Evolutionary conservation across 306 rosid genomes (phyloP).

Genomic region (Quercus alba): DNA sequence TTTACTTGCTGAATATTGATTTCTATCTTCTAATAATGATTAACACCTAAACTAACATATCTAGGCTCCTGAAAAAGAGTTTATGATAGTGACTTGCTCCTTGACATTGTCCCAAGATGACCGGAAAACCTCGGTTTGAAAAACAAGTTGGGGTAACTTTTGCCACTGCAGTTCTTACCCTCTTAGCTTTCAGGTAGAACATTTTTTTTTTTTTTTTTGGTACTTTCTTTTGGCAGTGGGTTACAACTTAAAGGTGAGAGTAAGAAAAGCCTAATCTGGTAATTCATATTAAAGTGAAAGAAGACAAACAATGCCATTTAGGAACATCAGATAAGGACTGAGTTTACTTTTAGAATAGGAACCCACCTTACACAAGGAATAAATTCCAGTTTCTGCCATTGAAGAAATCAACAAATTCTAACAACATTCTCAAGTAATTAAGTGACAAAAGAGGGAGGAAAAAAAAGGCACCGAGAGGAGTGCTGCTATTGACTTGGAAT

Average conservation of each 20-base stretch:
- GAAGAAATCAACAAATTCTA: not conserved
- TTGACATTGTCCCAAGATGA: not conserved
- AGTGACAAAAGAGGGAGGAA: not conserved
- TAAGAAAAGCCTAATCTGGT: not conserved
- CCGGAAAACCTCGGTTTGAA: not conserved
- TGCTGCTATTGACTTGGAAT: not conserved
- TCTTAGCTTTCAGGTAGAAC: not conserved
- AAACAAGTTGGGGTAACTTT: not conserved
- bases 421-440: not conserved
- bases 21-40: too few species aligned
- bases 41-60: not conserved
- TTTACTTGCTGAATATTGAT: not conserved
- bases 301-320: not conserved
- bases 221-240: too few species aligned
- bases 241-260: too few species aligned
- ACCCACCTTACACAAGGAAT: not conserved
- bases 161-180: not conserved
- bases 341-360: not conserved
- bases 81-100: not conserved
- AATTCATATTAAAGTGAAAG: not conserved
- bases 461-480: slow-evolving; percentile 2
- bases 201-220: not conserved
- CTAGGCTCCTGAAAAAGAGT: not conserved
- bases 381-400: not conserved
- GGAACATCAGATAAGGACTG: not conserved